Evolutionary conservation across 352 stramenopile genomes (phyloP).

Genomic region (Phytopythium delawarense): DNA sequence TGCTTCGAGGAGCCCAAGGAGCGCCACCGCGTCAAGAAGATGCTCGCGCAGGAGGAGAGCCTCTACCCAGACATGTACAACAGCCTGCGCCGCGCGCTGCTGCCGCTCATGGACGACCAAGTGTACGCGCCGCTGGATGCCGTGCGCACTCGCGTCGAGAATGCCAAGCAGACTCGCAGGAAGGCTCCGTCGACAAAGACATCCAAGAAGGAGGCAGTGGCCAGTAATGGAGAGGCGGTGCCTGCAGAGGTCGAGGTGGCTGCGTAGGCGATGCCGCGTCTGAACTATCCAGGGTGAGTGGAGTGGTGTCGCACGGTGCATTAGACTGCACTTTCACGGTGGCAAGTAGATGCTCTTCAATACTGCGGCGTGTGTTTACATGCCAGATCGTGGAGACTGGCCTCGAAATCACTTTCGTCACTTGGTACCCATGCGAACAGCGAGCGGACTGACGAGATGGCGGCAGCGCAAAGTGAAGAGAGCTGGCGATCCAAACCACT

Average conservation of each 20-base stretch:
- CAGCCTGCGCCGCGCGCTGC: conserved; percentile 51
- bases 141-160: conserved; percentile 46
- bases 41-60: conserved; percentile 93
- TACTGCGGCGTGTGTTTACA: not conserved
- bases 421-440: not conserved
- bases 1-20: conserved; percentile 99
- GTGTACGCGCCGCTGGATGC: conserved; percentile 61
- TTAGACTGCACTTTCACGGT: not conserved
- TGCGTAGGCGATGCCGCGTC: not conserved
- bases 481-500: not conserved
- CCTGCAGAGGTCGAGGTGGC: not conserved
- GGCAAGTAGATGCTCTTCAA: not conserved
- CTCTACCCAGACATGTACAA: conserved; percentile 89
- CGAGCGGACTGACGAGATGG: too few species aligned
- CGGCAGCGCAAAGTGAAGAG: not conserved
- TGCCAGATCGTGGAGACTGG: not conserved
- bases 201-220: conserved; percentile 6
- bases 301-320: not conserved
- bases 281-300: not conserved
- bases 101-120: conserved; percentile 80
- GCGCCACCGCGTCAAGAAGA: conserved; percentile 96
- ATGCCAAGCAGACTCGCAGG: conserved; percentile 42
- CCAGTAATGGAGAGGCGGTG: not conserved
- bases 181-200: conserved; percentile 29
- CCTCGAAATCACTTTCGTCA: not conserved